These are phyloP conservation scores for Thuidium tamariscinum DNA, from an alignment of 225 moss, liverwort and hornwort species.

Conservation along the genomic window DNA sequence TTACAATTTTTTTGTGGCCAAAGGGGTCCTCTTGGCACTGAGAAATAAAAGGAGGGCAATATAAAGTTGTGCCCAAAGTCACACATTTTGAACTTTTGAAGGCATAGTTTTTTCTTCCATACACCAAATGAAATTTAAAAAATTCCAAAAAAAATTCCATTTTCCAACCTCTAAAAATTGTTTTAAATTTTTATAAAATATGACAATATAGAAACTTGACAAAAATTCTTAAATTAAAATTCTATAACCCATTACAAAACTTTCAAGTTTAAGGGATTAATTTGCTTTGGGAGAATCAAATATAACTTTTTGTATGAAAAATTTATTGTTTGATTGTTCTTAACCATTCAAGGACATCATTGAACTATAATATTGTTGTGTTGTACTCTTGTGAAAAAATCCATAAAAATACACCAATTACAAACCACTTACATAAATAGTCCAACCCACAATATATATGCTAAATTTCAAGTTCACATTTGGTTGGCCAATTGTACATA, in stretches of 20 bases:
- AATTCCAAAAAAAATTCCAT: not conserved
- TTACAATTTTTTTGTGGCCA: too few species aligned
- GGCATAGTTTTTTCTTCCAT: not conserved
- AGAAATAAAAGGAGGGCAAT: too few species aligned
- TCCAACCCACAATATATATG: not conserved
- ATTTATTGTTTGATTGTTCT: not conserved
- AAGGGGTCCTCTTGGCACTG: too few species aligned
- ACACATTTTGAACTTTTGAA: not conserved
- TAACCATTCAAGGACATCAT: not conserved
- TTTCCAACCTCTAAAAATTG: not conserved
- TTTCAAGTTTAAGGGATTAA: not conserved
- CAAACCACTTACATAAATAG: not conserved
- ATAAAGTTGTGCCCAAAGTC: accelerated
- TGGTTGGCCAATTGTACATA: not conserved
- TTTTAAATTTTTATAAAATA: not conserved
- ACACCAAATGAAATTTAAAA: not conserved
- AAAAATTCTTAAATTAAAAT: not conserved
- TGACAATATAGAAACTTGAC: not conserved
- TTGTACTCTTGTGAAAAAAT: not conserved
- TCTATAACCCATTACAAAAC: not conserved
- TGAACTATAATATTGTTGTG: not conserved
- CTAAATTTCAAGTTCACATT: not conserved
- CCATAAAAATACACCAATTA: not conserved
- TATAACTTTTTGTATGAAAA: not conserved
- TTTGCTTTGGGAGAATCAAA: not conserved